Conservation (phyloP, 129 eudicot genomes). For the Flaveria linearis region DNA sequence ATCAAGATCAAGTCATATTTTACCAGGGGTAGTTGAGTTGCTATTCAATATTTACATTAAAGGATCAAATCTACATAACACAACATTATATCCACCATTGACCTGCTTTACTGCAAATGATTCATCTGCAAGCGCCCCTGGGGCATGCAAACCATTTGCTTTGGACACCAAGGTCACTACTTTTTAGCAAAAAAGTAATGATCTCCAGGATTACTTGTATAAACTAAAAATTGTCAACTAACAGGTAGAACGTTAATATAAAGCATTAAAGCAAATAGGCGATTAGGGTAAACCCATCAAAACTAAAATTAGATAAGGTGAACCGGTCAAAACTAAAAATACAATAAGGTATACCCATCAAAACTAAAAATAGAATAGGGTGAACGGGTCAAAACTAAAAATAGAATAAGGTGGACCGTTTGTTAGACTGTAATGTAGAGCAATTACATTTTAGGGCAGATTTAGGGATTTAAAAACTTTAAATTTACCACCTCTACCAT, state of each 20-base stretch:
- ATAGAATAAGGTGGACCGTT: background rate
- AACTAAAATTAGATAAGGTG: no score
- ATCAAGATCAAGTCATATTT: slow-evolving; percentile 17
- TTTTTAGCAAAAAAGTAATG: slow-evolving; percentile 36
- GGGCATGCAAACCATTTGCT: slow-evolving; percentile 44
- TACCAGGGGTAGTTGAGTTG: slow-evolving; percentile 10
- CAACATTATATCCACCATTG: no score
- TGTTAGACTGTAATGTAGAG: slow-evolving; percentile 1
- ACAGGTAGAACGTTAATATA: background rate
- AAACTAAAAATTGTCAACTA: background rate
- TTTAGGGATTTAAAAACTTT: slow-evolving; percentile 61
- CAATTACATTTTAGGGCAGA: slow-evolving; percentile 50
- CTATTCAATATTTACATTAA: background rate
- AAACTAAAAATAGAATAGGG: no score
- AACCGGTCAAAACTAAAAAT: no score
- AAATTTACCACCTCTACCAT: slow-evolving; percentile 83
- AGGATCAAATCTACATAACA: slow-evolving; percentile 15
- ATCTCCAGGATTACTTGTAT: slow-evolving; percentile 45
- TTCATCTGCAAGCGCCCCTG: no score
- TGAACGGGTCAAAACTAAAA: background rate
- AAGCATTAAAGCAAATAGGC: background rate
- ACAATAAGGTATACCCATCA: no score
- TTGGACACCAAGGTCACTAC: slow-evolving; percentile 43
- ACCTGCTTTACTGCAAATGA: no score
- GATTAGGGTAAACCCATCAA: no score